These are phyloP conservation scores for Nicotiana knightiana DNA, from an alignment of 257 asterid genomes.

Conservation along the genomic window DNA sequence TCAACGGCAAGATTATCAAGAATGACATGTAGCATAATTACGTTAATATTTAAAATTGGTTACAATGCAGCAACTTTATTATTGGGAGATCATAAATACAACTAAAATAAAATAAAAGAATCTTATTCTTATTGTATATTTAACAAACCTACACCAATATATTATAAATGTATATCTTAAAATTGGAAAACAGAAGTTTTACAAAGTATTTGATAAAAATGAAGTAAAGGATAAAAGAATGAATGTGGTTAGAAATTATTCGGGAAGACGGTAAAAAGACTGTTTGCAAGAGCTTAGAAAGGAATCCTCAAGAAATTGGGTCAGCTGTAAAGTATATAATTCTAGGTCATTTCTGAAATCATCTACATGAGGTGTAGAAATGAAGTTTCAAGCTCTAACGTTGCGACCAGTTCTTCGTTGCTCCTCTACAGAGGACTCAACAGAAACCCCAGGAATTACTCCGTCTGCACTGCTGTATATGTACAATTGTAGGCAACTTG, in stretches of 20 bases:
- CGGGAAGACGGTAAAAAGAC: slow-evolving; percentile 22
- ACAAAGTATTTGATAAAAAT: background rate
- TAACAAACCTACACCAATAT: background rate
- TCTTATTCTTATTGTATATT: background rate
- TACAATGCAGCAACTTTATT: background rate
- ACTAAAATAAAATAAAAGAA: background rate
- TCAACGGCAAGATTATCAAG: background rate
- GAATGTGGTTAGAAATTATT: slow-evolving; percentile 21
- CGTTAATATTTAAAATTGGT: background rate
- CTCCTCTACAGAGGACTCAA: slow-evolving; percentile 79
- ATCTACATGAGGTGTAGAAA: slow-evolving; percentile 86
- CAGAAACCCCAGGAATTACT: slow-evolving; percentile 71
- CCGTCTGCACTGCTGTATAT: slow-evolving; percentile 91
- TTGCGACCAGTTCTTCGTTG: slow-evolving; percentile 60
- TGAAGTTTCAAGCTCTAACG: slow-evolving; percentile 79
- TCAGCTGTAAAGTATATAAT: slow-evolving; percentile 77
- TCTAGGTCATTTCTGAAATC: slow-evolving; percentile 74
- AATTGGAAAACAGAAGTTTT: background rate
- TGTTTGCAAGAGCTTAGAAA: slow-evolving; percentile 46
- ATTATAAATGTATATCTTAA: background rate
- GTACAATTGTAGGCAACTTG: slow-evolving; percentile 84
- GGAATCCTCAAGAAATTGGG: slow-evolving; percentile 67
- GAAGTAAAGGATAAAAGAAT: background rate
- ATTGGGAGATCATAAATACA: background rate
- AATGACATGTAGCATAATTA: background rate